Evolutionary conservation across 805 yeast genomes (phyloP).

Genomic region (Starmerella sp.): DNA sequence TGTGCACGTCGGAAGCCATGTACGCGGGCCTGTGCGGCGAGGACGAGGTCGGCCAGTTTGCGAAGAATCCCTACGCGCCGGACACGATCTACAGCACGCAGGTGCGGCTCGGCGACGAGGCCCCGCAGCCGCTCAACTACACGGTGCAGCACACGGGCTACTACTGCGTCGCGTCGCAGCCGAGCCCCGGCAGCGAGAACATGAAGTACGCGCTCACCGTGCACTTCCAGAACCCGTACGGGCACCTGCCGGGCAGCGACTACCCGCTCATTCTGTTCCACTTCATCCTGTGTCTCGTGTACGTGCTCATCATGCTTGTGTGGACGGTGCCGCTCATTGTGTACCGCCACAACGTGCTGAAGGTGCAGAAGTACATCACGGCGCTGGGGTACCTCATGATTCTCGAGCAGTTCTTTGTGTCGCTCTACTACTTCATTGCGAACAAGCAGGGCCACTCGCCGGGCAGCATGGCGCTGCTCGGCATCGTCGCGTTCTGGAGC

Average conservation of each 20-base stretch:
- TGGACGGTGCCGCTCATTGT: constrained; percentile 78
- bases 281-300: constrained; percentile 72
- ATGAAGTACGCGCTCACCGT: constrained; percentile 51
- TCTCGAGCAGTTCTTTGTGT: constrained; percentile 70
- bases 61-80: constrained; percentile 31
- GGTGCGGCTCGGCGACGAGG: constrained; percentile 46
- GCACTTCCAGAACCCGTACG: constrained; percentile 84
- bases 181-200: constrained; percentile 31
- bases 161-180: constrained; percentile 74
- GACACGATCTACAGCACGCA: constrained; percentile 39
- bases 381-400: constrained; percentile 76
- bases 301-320: constrained; percentile 68
- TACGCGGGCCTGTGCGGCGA: constrained; percentile 43
- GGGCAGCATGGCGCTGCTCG: constrained; percentile 62
- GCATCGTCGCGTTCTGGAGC: constrained; percentile 65
- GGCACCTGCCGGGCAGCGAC: constrained; percentile 78
- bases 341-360: constrained; percentile 75
- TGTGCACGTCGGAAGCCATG: constrained; percentile 69
- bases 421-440: constrained; percentile 82
- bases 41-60: constrained; percentile 49
- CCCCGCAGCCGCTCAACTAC: constrained; percentile 40
- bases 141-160: constrained; percentile 69
- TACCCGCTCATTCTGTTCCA: constrained; percentile 83
- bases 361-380: constrained; percentile 81
- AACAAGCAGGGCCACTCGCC: constrained; percentile 46